These are phyloP conservation scores for Leccinum disarticulatum DNA, from an alignment of 768 basidiomycete species.

Conservation along the genomic window DNA sequence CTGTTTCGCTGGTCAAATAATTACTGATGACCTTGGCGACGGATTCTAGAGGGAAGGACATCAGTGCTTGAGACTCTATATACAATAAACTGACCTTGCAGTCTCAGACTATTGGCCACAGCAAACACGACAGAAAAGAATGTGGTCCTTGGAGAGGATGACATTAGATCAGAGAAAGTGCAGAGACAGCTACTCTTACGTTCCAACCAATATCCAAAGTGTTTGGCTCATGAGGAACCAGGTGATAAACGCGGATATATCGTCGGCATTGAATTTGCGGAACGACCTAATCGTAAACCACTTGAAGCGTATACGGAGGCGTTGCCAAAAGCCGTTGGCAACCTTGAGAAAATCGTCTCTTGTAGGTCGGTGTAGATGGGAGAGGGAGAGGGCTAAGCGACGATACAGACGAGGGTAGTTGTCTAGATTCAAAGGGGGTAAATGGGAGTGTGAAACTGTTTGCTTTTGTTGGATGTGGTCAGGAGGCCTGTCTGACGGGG, in stretches of 20 bases:
- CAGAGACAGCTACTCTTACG: slow-evolving; percentile 15
- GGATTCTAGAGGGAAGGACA: slow-evolving; percentile 50
- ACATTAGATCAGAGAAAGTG: slow-evolving; percentile 4
- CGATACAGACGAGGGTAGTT: slow-evolving; percentile 82
- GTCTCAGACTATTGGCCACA: slow-evolving; percentile 78
- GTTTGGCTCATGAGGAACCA: slow-evolving; percentile 97
- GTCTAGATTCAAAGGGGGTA: slow-evolving; percentile 46
- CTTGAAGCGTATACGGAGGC: slow-evolving; percentile 87
- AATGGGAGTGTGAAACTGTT: slow-evolving; percentile 8
- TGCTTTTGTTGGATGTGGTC: slow-evolving; percentile 6
- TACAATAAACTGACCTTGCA: slow-evolving; percentile 60
- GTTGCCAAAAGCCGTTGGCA: slow-evolving; percentile 88
- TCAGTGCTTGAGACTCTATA: slow-evolving; percentile 1
- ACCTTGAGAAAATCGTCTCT: slow-evolving; percentile 87
- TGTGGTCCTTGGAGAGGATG: slow-evolving; percentile 60
- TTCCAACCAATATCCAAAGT: slow-evolving; percentile 93
- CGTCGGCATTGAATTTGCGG: slow-evolving; percentile 93
- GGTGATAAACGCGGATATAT: slow-evolving; percentile 93
- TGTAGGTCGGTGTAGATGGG: slow-evolving; percentile 76
- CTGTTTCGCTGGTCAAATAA: slow-evolving; percentile 91
- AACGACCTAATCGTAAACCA: slow-evolving; percentile 97
- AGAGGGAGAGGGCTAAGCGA: slow-evolving; percentile 74
- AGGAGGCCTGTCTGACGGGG: slow-evolving; percentile 10
- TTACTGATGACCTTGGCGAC: slow-evolving; percentile 87
- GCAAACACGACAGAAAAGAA: slow-evolving; percentile 95